Base-by-base conservation (phyloP, 2,329 filamentous ascomycete genomes). In the Septoria petroselini region DNA sequence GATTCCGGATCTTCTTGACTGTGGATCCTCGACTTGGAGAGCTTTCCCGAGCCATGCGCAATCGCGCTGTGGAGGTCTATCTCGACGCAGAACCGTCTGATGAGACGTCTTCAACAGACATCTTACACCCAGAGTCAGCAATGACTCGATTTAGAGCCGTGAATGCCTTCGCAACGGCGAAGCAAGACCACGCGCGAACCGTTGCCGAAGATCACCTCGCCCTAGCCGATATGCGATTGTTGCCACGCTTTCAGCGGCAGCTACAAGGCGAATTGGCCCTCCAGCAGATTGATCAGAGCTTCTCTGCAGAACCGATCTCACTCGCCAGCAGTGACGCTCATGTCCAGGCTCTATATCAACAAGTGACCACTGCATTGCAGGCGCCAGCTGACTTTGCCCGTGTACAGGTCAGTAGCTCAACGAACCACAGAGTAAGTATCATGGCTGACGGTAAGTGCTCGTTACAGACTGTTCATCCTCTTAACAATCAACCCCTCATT, bases 21-120 rank as follows among this genome's bases (percentile, higher is more conserved):
- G 86, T 95, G 74, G 91, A 98, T 67, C 84, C 93, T 38, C 82
- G 85, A 41, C 88, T 95, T 67, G 94, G 93, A 14, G 93, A 98
- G 68, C 76, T 98, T 7, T 98, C 93, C 3, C 81, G 93, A 55
- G 93, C 93, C 0, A 98, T 98, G 93, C 80, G 94, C 50, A 98
- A 98, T 70, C 82, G 93, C 67, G 90, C 90, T 41, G 79, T 96
- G 19, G 94, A 98, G 69, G 85, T 98, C 7, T 93, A 84, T 62
- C 75, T 98, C 2, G 18, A 30, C 8, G 31, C 46, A 4, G 14
- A 34, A 6, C 39, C 42, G 2, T 7, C 15, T 14, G 37, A 52
- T 3, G 45, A 29, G 14, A 42, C 27, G 21, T 29, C 35, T 46
- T 43, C 51, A 31, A 57, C 52, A 35, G 53, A 49, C 39, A 49